phyloP scores from a whole-genome alignment of 371 early-diverging fungal species.

The Entomophthora muscae region DNA sequence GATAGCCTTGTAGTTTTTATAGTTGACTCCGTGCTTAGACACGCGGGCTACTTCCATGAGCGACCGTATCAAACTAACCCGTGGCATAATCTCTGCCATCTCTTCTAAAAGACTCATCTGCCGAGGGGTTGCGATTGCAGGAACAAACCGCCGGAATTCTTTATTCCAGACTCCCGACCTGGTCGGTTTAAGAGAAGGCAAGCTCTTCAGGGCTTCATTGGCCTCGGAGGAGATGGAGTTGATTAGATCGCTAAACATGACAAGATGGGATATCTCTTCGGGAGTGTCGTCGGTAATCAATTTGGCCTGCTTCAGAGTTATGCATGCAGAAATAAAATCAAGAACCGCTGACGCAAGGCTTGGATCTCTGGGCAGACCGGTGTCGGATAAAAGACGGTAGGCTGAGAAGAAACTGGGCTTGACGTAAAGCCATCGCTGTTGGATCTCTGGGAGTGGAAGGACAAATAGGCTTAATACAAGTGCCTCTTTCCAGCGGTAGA shows the following conservation, averaged over 20 bases:
- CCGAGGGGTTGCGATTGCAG: neutral
- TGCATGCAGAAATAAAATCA: neutral
- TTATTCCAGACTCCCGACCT: neutral
- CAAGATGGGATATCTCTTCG: neutral
- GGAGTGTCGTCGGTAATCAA: neutral
- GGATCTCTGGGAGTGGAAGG: neutral
- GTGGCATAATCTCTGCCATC: neutral
- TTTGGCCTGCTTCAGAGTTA: neutral
- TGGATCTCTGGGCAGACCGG: neutral
- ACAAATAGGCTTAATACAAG: neutral
- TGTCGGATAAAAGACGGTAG: neutral
- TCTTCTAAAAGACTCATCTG: neutral
- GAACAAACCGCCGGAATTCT: neutral
- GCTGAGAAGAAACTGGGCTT: neutral
- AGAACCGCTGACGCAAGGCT: neutral
- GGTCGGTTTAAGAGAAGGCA: neutral
- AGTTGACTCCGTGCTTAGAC: neutral
- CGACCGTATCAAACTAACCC: neutral
- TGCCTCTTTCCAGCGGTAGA: neutral
- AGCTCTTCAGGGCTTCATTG: neutral
- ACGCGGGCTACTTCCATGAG: neutral
- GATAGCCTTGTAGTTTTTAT: neutral
- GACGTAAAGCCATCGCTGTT: neutral
- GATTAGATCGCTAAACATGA: neutral
- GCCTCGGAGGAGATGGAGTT: no score